These are phyloP conservation scores for Alternaria atra DNA, from an alignment of 2,329 filamentous ascomycete genomes.

Conservation along the genomic window DNA sequence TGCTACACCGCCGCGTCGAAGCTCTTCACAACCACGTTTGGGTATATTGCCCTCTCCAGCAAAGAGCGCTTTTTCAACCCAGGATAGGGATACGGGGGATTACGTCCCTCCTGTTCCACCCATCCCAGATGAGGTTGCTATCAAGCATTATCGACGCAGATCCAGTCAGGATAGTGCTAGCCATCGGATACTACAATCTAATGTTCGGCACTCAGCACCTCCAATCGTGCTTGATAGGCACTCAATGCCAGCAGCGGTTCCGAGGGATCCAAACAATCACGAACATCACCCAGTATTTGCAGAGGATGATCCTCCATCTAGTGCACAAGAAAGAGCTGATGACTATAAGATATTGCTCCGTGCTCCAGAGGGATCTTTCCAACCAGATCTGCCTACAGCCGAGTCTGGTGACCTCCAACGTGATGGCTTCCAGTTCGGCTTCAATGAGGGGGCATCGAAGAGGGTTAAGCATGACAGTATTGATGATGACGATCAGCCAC, in stretches of 20 bases:
- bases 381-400: neutral
- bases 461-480: neutral
- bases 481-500: slow-evolving; percentile 32
- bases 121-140: slow-evolving; percentile 34
- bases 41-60: slow-evolving; percentile 42
- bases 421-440: neutral
- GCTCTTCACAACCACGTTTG: slow-evolving; percentile 19
- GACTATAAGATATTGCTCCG: slow-evolving; percentile 4
- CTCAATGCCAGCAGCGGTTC: slow-evolving; percentile 7
- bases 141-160: slow-evolving; percentile 16
- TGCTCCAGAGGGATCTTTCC: slow-evolving; percentile 1
- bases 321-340: slow-evolving; percentile 1
- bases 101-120: slow-evolving; percentile 42
- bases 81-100: slow-evolving; percentile 28
- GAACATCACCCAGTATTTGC: slow-evolving; percentile 13
- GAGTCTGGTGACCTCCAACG: neutral
- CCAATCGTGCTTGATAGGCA: slow-evolving; percentile 12
- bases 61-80: slow-evolving; percentile 39
- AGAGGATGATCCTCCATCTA: neutral
- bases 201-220: slow-evolving; percentile 40
- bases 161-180: slow-evolving; percentile 30
- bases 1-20: slow-evolving; percentile 13
- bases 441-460: neutral
- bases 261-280: slow-evolving; percentile 2
- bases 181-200: slow-evolving; percentile 38